Base-by-base conservation (phyloP, 352 stramenopile genomes). In the Phytophthora syringae region DNA sequence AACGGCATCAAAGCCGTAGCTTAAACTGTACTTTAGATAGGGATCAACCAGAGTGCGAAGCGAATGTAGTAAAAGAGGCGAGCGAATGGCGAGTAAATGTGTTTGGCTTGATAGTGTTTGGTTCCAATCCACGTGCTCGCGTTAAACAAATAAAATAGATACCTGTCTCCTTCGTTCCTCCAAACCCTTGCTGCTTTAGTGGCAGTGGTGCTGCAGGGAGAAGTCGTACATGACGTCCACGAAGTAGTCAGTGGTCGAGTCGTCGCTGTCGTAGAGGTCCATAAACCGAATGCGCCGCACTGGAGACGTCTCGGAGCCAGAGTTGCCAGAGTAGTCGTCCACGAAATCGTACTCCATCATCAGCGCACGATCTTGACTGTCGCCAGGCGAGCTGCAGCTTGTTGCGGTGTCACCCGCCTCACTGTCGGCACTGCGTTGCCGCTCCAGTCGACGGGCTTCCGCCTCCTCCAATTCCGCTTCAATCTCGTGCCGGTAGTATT, bases 281-380 rank as follows among this genome's bases (percentile, higher is more conserved):
- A 76, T 67, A 62, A 93, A 91, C 24, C 78, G 79, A 58, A 92
- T 89, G 54, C 84, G 69, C 39, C 79, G 76, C 13, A 67, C 60
- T 25, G 76, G 77, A 32, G 81, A 89, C 1, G 75, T 42, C 55
- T 90, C 86, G 4, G 76, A 70, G 1, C 66, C 69, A 22, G 80
- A 73, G 49, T 62, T 74, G 42, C 71, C 63, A 3, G 48, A 30
- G 48, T 82, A 91, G 50, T 93, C 87, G 24, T 95, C 84, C 21
- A 93, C 70, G 63, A 93, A 93, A 52, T 95, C 86, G 62, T 93
- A 93, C 64, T 93, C 84, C 50, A 74, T 68, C 42, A 86, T 74
- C 59, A 84, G 59, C 2, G 47, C 69, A 43, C 70, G 68, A 24
- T 86, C 76, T 44, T 60, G 60, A 20, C 56, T 67, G 22, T 40